Conservation (phyloP, 192 early-diverging fungal genomes). For the Backusella liffmaniae region DNA sequence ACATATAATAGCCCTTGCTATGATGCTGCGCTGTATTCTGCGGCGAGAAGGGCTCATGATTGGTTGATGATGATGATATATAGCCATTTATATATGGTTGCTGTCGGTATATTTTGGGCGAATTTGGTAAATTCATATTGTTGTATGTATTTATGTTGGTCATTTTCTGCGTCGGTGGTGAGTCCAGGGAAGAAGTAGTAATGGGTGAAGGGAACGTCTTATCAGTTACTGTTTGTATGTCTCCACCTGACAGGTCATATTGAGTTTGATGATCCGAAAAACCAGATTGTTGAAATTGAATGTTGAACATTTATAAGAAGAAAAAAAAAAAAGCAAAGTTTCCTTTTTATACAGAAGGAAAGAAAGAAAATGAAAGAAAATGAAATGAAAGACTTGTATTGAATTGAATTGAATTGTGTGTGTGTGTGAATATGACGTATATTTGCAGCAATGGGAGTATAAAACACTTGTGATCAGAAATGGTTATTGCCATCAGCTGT, state of each 20-base stretch:
- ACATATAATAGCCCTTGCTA: neutral
- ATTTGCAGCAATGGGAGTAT: neutral
- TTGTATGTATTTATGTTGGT: neutral
- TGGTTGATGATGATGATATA: neutral
- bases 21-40: neutral
- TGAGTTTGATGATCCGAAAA: constrained; percentile 5
- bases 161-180: constrained; percentile 20
- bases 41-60: neutral
- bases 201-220: constrained; percentile 26
- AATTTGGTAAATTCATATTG: neutral
- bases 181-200: constrained; percentile 24
- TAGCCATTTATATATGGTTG: neutral
- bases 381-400: neutral
- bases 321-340: neutral
- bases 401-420: too few species aligned
- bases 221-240: neutral
- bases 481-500: neutral
- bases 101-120: neutral
- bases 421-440: neutral
- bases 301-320: constrained; percentile 2
- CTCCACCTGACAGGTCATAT: neutral
- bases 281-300: constrained; percentile 14
- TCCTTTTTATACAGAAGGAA: neutral
- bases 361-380: neutral
- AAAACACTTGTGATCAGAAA: neutral